Evolutionary conservation across 768 basidiomycete genomes (phyloP).

Genomic region (Cantharellus anzutake): DNA sequence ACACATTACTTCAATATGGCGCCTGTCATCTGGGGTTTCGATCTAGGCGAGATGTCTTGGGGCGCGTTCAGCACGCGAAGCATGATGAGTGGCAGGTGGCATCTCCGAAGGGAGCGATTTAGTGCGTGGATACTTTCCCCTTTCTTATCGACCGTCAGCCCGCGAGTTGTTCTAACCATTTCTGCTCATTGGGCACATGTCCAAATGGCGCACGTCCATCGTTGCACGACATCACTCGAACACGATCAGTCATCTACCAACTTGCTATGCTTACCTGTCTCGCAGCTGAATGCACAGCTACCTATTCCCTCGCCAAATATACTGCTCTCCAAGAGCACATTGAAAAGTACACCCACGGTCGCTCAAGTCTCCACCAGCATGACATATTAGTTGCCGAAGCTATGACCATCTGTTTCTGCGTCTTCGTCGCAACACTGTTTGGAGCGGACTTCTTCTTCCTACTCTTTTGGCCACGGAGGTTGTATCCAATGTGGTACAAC

Average conservation of each 20-base stretch:
- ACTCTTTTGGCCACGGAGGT: conserved; percentile 6
- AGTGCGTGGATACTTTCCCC: conserved; percentile 1
- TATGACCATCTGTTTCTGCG: conserved; percentile 9
- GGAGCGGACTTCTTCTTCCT: conserved; percentile 14
- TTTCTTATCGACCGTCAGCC: not conserved
- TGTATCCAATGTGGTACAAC: conserved; percentile 11
- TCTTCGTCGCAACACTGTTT: conserved; percentile 10
- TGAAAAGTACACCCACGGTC: not conserved
- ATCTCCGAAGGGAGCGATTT: conserved; percentile 9
- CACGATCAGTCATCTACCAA: conserved; percentile 10
- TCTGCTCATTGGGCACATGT: not conserved
- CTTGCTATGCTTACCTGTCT: conserved; percentile 11
- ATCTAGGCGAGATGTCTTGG: conserved; percentile 8
- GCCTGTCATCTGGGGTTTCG: conserved; percentile 9
- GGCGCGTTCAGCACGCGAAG: conserved; percentile 3
- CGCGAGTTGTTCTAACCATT: not conserved
- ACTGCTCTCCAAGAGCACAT: conserved; percentile 9
- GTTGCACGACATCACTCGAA: no score
- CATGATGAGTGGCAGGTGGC: conserved; percentile 7
- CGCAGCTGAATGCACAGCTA: conserved; percentile 11
- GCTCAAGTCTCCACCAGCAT: conserved; percentile 10
- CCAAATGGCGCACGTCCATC: not conserved
- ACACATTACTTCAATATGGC: not conserved
- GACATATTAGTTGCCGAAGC: conserved; percentile 10
- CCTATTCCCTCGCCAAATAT: conserved; percentile 10